Percentiles rank a stretch among this genome's conserved stretches.
phyloP scores from a whole-genome alignment of 768 basidiomycete genomes.

The Leucosporidium creatinivorum region DNA sequence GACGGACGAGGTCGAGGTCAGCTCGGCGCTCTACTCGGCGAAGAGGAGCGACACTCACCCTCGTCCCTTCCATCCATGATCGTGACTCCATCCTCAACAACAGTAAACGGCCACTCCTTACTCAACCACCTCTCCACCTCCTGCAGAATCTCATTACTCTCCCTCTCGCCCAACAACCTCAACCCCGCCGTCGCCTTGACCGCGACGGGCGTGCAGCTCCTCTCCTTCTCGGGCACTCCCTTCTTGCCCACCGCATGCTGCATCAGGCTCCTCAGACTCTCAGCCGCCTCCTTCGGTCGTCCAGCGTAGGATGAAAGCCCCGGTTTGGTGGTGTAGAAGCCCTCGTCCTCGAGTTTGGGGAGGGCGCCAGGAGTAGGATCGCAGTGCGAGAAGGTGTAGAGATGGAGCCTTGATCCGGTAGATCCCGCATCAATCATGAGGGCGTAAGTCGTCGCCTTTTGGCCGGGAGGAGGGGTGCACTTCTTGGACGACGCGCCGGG shows the following conservation, averaged over 20 bases:
- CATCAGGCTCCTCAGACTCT: conserved; percentile 67
- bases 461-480: conserved; percentile 26
- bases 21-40: not conserved
- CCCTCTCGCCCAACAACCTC: conserved; percentile 56
- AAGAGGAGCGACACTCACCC: conserved; percentile 45
- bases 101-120: conserved; percentile 59
- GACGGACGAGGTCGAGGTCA: not conserved
- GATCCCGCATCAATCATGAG: conserved; percentile 98
- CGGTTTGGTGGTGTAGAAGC: conserved; percentile 72
- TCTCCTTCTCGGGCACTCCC: conserved; percentile 62
- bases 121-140: conserved; percentile 61
- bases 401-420: conserved; percentile 91
- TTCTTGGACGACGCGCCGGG: not conserved
- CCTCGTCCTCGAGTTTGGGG: conserved; percentile 82
- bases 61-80: conserved; percentile 96
- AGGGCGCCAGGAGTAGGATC: conserved; percentile 46
- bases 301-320: conserved; percentile 64
- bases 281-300: conserved; percentile 63
- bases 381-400: conserved; percentile 72
- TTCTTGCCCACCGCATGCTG: conserved; percentile 58
- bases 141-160: conserved; percentile 63
- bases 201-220: conserved; percentile 71
- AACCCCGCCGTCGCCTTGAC: conserved; percentile 91
- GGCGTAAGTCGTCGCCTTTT: conserved; percentile 58
- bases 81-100: conserved; percentile 61